These are phyloP conservation scores for Agaricus subrufescens DNA, from an alignment of 768 basidiomycete genomes.

Conservation along the genomic window DNA sequence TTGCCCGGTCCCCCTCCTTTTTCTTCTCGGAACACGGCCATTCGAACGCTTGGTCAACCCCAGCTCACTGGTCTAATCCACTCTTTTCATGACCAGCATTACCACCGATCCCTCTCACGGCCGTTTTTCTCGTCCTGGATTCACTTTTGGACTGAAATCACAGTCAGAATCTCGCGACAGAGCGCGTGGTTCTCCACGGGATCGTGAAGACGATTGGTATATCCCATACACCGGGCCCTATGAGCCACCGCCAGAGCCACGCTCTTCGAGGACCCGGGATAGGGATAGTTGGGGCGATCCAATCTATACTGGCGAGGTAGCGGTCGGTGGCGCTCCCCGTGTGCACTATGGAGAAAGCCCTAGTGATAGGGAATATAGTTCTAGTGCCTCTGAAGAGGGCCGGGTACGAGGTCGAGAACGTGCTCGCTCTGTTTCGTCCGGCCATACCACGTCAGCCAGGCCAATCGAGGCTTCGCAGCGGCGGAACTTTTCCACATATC, in stretches of 20 bases:
- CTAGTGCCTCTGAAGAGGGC: slow-evolving; percentile 7
- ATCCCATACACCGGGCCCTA: slow-evolving; percentile 15
- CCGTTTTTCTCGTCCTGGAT: slow-evolving; percentile 2
- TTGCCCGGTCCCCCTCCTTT: background rate
- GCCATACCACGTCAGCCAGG: slow-evolving; percentile 32
- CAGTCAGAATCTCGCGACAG: slow-evolving; percentile 1
- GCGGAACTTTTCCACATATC: slow-evolving; percentile 31
- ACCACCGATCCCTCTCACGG: background rate
- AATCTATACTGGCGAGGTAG: slow-evolving; percentile 3
- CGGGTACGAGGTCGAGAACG: slow-evolving; percentile 23
- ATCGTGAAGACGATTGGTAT: slow-evolving; percentile 14
- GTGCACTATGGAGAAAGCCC: background rate
- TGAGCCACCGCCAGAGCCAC: slow-evolving; percentile 12
- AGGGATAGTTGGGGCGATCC: slow-evolving; percentile 17
- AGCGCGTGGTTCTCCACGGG: background rate
- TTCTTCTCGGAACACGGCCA: background rate
- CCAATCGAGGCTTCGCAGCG: slow-evolving; percentile 23
- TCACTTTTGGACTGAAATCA: slow-evolving; percentile 5
- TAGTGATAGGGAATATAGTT: background rate
- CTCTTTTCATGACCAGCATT: background rate
- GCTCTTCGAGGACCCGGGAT: slow-evolving; percentile 3
- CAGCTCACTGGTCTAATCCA: background rate
- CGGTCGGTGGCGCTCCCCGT: background rate
- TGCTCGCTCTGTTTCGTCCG: slow-evolving; percentile 38
- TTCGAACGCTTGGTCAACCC: background rate